phyloP scores from a whole-genome alignment of 805 yeast species.

The Yarrowia phangngaensis region DNA sequence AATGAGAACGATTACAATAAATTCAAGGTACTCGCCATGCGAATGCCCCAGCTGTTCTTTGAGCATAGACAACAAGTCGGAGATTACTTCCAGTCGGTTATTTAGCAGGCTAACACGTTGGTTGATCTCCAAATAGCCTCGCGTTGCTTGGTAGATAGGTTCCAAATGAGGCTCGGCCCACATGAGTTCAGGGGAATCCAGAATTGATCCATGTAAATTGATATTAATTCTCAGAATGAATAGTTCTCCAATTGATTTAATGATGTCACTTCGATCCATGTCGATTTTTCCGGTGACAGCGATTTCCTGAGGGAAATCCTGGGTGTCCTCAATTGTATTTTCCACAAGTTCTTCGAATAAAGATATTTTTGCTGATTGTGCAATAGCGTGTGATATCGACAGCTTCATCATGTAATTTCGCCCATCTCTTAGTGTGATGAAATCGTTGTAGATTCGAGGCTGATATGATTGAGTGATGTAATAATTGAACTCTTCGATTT shows the following conservation, averaged over 20 bases:
- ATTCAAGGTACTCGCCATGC: constrained; percentile 83
- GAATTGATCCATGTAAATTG: constrained; percentile 52
- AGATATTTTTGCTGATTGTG: constrained; percentile 93
- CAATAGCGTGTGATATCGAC: constrained; percentile 90
- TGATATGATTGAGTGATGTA: constrained; percentile 91
- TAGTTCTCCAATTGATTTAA: constrained; percentile 95
- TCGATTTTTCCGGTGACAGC: constrained; percentile 92
- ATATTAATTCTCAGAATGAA: constrained; percentile 62
- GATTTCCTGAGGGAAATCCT: constrained; percentile 93
- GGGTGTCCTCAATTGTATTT: constrained; percentile 95
- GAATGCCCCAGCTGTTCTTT: constrained; percentile 96
- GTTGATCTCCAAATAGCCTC: constrained; percentile 92
- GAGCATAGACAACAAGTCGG: constrained; percentile 90
- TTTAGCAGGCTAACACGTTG: constrained; percentile 87
- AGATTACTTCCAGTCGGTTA: constrained; percentile 88
- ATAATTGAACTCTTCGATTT: constrained; percentile 90
- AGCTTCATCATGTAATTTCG: constrained; percentile 85
- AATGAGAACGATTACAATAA: constrained; percentile 83
- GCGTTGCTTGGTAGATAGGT: constrained; percentile 94
- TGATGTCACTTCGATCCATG: constrained; percentile 89
- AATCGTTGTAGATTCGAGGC: constrained; percentile 94
- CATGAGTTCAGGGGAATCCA: constrained; percentile 96
- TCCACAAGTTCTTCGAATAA: constrained; percentile 93
- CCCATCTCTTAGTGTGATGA: constrained; percentile 87
- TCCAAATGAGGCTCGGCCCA: constrained; percentile 98